Evolutionary conservation across 2,329 filamentous ascomycete species (phyloP).

Genomic region (Pseudocercospora macadamiae): DNA sequence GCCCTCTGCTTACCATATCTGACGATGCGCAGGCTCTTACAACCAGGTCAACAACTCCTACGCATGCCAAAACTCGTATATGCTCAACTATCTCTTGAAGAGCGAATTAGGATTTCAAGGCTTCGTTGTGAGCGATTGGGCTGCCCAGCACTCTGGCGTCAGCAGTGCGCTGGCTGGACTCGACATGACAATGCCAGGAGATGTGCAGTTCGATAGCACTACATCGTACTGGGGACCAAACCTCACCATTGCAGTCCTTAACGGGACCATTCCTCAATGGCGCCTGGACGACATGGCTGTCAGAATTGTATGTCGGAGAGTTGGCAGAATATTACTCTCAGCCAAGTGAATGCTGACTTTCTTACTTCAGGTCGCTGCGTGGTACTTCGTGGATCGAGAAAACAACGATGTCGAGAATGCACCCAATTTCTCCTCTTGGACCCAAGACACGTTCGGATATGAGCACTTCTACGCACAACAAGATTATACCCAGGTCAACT

Average conservation of each 20-base stretch:
- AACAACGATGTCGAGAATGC: slow-evolving; percentile 55
- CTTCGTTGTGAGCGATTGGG: slow-evolving; percentile 70
- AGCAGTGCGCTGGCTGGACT: slow-evolving; percentile 70
- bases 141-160: slow-evolving; percentile 71
- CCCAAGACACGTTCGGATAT: slow-evolving; percentile 71
- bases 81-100: slow-evolving; percentile 76
- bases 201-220: slow-evolving; percentile 72
- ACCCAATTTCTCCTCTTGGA: slow-evolving; percentile 87
- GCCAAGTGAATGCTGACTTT: too few relatives aligned
- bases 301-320: slow-evolving; percentile 62
- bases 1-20: not conserved
- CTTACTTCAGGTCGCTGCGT: slow-evolving; percentile 50
- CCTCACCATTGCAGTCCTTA: slow-evolving; percentile 82
- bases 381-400: slow-evolving; percentile 65
- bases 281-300: slow-evolving; percentile 88
- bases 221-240: slow-evolving; percentile 65
- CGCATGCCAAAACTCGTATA: slow-evolving; percentile 75
- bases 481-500: slow-evolving; percentile 69
- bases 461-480: slow-evolving; percentile 65
- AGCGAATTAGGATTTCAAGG: slow-evolving; percentile 80
- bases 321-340: not conserved
- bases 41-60: slow-evolving; percentile 74
- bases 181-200: slow-evolving; percentile 80
- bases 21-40: slow-evolving; percentile 55
- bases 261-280: slow-evolving; percentile 86